Conservation (phyloP, 805 yeast species). For the Yamadazyma laniorum region DNA sequence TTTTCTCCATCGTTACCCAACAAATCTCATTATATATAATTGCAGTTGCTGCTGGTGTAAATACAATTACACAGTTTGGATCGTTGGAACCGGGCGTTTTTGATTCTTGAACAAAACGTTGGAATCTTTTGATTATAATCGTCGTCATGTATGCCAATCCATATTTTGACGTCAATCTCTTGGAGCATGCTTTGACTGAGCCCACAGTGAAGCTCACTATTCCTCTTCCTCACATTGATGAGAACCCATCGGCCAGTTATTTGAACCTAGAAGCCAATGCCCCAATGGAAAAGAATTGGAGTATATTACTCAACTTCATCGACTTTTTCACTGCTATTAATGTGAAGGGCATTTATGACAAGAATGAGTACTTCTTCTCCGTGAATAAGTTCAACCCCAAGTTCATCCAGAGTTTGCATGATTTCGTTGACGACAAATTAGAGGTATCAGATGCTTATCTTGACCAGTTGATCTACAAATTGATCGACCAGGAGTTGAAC, state of each 20-base stretch:
- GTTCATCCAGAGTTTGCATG: conserved; percentile 26
- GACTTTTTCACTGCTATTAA: conserved; percentile 28
- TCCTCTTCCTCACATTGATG: conserved; percentile 39
- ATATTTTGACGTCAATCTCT: conserved; percentile 37
- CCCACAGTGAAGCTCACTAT: conserved; percentile 35
- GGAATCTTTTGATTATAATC: no score
- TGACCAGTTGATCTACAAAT: conserved; percentile 33
- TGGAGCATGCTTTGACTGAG: conserved; percentile 28
- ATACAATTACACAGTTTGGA: no score
- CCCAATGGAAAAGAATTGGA: conserved; percentile 22
- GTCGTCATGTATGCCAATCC: conserved; percentile 9
- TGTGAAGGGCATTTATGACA: conserved; percentile 29
- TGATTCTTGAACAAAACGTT: no score
- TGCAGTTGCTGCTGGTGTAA: no score
- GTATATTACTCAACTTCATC: conserved; percentile 30
- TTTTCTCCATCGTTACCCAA: conserved; percentile 9
- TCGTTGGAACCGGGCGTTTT: no score
- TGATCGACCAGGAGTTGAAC: conserved; percentile 37
- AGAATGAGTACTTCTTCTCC: conserved; percentile 34
- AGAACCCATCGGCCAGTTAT: conserved; percentile 17
- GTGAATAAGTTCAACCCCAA: conserved; percentile 29
- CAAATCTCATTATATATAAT: no score
- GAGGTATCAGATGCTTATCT: conserved; percentile 31
- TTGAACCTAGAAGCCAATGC: conserved; percentile 30
- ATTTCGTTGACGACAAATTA: conserved; percentile 31